Percentiles rank a stretch among this genome's conserved stretches.
Conservation (phyloP, 2,329 filamentous ascomycete species). For the Pyricularia pennisetigena region DNA sequence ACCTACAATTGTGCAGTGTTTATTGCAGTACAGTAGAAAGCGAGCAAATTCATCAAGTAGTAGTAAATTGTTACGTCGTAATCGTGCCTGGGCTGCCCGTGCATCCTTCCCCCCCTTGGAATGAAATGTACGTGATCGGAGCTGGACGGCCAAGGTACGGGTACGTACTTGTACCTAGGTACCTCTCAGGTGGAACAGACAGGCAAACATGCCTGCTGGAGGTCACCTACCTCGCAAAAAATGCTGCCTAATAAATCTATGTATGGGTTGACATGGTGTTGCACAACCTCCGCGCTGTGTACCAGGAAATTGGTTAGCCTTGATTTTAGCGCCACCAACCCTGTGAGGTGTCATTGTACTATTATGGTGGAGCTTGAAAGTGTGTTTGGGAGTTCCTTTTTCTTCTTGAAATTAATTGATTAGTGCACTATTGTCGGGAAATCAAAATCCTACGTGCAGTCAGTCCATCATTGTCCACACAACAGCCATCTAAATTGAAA, state of each 20-base stretch:
- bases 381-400: neutral
- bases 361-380: neutral
- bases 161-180: neutral
- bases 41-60: neutral
- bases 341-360: neutral
- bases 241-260: neutral
- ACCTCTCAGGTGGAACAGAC: neutral
- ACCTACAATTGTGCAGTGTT: neutral
- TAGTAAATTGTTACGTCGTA: too few relatives aligned
- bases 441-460: neutral
- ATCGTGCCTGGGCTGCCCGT: neutral
- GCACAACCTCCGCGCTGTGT: neutral
- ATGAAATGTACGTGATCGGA: neutral
- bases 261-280: neutral
- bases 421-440: neutral
- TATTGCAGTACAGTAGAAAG: neutral
- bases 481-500: too few relatives aligned
- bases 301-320: neutral
- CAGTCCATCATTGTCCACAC: too few relatives aligned
- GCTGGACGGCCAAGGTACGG: neutral
- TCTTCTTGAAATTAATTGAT: neutral
- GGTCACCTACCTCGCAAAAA: neutral
- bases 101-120: neutral
- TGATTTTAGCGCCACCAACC: neutral
- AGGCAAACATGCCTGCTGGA: neutral